phyloP scores from a whole-genome alignment of 2,329 filamentous ascomycete genomes.

The Trichoderma guizhouense region DNA sequence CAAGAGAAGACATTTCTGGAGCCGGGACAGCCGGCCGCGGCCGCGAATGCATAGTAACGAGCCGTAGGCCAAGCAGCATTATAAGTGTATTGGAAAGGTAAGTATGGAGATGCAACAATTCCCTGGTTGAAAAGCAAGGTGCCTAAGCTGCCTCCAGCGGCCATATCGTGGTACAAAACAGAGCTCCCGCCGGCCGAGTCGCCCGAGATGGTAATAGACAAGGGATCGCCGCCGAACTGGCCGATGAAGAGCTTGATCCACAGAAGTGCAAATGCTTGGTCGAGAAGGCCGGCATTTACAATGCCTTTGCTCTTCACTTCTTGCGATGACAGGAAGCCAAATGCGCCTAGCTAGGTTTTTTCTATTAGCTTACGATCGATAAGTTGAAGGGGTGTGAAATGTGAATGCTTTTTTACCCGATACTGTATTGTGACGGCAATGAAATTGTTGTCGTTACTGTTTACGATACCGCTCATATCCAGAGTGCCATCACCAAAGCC shows the following conservation, averaged over 20 bases:
- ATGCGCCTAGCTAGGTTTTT: slow-evolving; percentile 53
- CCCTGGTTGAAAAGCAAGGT: not conserved
- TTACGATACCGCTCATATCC: not conserved
- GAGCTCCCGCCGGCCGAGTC: not conserved
- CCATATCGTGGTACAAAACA: not conserved
- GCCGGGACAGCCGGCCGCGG: not conserved
- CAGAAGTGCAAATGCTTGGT: not conserved
- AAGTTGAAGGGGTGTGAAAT: not conserved
- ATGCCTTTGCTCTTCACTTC: slow-evolving; percentile 65
- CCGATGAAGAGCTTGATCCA: not conserved
- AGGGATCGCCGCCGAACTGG: not conserved
- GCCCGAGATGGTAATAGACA: not conserved
- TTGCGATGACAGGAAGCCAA: slow-evolving; percentile 68
- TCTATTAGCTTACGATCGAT: not conserved
- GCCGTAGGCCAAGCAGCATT: not conserved
- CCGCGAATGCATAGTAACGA: not conserved
- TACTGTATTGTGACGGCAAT: not conserved
- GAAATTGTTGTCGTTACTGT: not conserved
- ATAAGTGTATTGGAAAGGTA: not conserved
- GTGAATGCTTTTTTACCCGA: not conserved
- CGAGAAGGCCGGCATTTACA: slow-evolving; percentile 28
- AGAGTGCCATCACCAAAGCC: not conserved
- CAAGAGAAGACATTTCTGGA: not conserved
- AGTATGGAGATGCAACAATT: not conserved
- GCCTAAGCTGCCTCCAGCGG: not conserved